Evolutionary conservation across 306 rosid species (phyloP), one percentile per base, ranked within the genome.

Genomic region (Glycine tomentella): DNA sequence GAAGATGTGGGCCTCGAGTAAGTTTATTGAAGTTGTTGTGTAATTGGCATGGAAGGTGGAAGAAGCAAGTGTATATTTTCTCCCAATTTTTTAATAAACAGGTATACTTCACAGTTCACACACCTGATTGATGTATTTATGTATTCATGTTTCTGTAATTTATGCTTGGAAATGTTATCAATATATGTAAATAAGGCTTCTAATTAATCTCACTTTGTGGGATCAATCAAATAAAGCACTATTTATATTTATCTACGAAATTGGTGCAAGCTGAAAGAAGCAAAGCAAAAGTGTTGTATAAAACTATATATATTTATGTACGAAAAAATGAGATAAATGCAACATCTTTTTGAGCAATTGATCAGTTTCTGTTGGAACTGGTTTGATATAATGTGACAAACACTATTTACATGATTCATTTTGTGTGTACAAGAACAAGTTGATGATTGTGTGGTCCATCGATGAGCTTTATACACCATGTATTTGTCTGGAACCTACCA

Each of bases 11-110:
- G 92, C 94, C 3, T 88, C 90, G 0, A 72, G 51, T 33, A 91
- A 86, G 76, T 90, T 91, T 38, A 76, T 93, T 61, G 86, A 91
- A 67, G 73, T 91, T n/a, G n/a, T n/a, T 58, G 82, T 12, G 63
- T 94, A 69, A 78, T 74, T 65, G 84, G 36, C 31, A 45, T 76
- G 70, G 64, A 67, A 5, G 25, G 78, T 12, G 77, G 79, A 79
- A 81, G 61, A 66, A 75, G 36, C 44, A 36, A 72, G 53, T 81
- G 81, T 61, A 67, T 69, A 51, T 72, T 81, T 25, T 75, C 64
- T 81, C 9, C 1, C 31, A 70, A 69, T 75, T 87, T 84, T 70
- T 62, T 7, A 72, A 79, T 62, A 78, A 84, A 65, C 86, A 75
- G 86, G 86, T 84, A 81, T 77, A 79, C 69, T 11, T 15, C 51